These are phyloP conservation scores for Calonectria montana DNA, from an alignment of 2,329 filamentous ascomycete species.

Conservation along the genomic window DNA sequence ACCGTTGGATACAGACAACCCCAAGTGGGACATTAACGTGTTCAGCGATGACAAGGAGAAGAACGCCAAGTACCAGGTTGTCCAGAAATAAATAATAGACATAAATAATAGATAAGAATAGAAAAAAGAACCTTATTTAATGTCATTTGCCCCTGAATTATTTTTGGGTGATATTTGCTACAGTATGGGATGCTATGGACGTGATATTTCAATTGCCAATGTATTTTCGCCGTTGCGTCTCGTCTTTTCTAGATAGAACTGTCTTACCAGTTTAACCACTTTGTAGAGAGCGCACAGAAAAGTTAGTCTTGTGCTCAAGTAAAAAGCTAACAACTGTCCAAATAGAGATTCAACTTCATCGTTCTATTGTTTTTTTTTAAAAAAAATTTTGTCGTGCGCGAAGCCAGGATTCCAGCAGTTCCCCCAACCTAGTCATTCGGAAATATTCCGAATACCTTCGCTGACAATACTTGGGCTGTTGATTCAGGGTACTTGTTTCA, in stretches of 20 bases:
- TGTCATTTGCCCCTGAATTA: not conserved
- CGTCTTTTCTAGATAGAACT: no score
- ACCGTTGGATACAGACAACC: slow-evolving; percentile 52
- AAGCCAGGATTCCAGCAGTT: no score
- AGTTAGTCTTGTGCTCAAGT: no score
- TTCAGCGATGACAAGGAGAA: slow-evolving; percentile 66
- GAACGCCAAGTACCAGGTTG: slow-evolving; percentile 59
- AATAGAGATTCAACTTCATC: no score
- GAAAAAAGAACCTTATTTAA: not conserved
- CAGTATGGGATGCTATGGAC: no score
- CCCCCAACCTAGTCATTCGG: not conserved
- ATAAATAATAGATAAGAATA: slow-evolving; percentile 7
- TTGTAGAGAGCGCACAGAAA: no score
- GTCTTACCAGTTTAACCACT: no score
- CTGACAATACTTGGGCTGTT: not conserved
- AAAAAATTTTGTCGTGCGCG: no score
- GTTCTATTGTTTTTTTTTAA: no score
- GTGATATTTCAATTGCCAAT: no score
- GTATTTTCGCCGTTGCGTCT: no score
- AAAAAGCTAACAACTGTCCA: no score
- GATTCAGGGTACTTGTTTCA: not conserved
- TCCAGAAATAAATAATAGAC: slow-evolving; percentile 44
- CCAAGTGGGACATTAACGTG: slow-evolving; percentile 68
- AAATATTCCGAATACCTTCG: not conserved
- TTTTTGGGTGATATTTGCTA: not conserved